Evolutionary conservation across 768 basidiomycete species (phyloP), one percentile per base, ranked within the genome.

Genomic region (Sporobolomyces roseus): DNA sequence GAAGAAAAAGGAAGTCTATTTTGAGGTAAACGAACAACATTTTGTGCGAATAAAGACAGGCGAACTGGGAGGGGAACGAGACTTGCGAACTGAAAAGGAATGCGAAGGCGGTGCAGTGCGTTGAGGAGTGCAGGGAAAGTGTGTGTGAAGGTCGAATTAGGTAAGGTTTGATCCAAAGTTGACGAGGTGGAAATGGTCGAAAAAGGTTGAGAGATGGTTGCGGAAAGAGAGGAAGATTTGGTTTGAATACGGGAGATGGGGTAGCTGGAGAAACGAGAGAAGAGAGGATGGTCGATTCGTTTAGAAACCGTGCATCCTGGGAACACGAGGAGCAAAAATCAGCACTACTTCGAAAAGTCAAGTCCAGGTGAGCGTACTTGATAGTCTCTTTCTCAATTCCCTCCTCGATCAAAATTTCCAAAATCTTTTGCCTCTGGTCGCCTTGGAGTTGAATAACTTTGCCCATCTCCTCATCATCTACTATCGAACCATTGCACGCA

Each of bases 391-490:
- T 63, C 32, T 55, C 70, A 56, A 94, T 83, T 56, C 89, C 90
- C 73, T 91, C 87, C 76, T 89, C 87, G 69, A 83, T 82, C 74
- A 99, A 86, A 84, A 97, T 97, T 55, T 82, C 85, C 61, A 85
- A 85, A 73, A 97, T 94, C 84, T 93, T 93, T 78, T 83, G 80
- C 59, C 96, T 86, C 80, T 99, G 96, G 81, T 99, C 96, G 70
- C 96, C 96, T 79, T 98, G 96, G 72, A 99, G 87, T 81, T 99
- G 96, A 77, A 99, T 91, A 78, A 99, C 91, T 82, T 93, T 85
- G 64, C 96, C 96, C 82, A 91, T 86, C 82, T 93, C 91, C 79
- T 90, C 90, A 81, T 96, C 91, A 61, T 93, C 90, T 73, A 96
- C 90, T 75, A 99, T 85, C 58, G 89, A 93, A 74, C 96, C 96